phyloP scores from a whole-genome alignment of 495 filamentous ascomycete genomes.

The Thozetella sp. region DNA sequence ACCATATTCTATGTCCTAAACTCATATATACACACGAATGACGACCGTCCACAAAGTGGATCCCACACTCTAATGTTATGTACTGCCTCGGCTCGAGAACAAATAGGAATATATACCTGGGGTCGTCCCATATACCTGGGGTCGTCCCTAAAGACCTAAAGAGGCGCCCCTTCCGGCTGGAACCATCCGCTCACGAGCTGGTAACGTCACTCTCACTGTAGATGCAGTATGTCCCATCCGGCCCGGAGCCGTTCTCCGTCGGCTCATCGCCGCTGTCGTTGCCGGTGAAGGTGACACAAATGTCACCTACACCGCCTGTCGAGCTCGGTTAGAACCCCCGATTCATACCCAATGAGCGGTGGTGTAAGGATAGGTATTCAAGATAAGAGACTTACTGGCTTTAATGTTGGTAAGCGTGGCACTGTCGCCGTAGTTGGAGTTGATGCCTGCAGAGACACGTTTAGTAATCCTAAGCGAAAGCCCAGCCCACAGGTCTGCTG shows the following conservation, averaged over 20 bases:
- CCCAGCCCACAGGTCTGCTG: too few species aligned
- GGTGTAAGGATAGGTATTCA: not conserved
- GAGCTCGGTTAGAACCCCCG: not conserved
- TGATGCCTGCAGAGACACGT: conserved; percentile 38
- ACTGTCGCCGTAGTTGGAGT: conserved; percentile 46
- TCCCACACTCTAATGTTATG: too few species aligned
- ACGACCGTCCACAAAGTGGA: too few species aligned
- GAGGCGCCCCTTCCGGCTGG: too few species aligned
- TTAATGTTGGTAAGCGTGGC: conserved; percentile 21
- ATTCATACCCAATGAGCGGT: conserved; percentile 11
- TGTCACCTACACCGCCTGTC: conserved; percentile 25
- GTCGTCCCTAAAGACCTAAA: too few species aligned
- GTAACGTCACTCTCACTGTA: conserved; percentile 5
- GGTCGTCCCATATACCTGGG: not conserved
- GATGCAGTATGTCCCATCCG: conserved; percentile 14
- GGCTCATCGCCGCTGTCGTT: conserved; percentile 36
- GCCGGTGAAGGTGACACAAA: conserved; percentile 43
- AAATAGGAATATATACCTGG: not conserved
- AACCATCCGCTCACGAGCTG: too few species aligned
- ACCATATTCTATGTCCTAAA: too few species aligned
- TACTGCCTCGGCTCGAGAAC: too few species aligned
- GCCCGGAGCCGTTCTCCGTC: conserved; percentile 14
- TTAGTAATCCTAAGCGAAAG: too few species aligned
- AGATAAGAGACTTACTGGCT: conserved; percentile 1
- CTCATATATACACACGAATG: not conserved